phyloP scores from a whole-genome alignment of 2,329 filamentous ascomycete genomes.

The Microdochium bolleyi region DNA sequence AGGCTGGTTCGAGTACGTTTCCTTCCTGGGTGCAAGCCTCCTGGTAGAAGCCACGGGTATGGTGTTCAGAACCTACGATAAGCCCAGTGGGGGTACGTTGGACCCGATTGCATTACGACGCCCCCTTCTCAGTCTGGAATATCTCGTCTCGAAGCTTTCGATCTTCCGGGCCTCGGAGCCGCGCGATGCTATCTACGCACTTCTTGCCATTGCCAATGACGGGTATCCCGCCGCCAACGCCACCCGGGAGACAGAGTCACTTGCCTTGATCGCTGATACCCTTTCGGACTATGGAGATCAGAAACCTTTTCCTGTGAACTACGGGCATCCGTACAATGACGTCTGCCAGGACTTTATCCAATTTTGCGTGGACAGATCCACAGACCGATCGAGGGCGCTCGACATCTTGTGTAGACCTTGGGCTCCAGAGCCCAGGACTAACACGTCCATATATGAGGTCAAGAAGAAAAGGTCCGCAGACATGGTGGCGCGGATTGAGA shows the following conservation, averaged over 20 bases:
- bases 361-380: constrained; percentile 16
- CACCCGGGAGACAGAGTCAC: not conserved
- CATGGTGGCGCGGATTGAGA: not conserved
- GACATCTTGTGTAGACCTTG: constrained; percentile 30
- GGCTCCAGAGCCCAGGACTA: constrained; percentile 13
- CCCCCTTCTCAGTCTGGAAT: constrained; percentile 20
- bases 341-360: constrained; percentile 24
- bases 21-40: constrained; percentile 22
- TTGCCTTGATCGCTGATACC: constrained; percentile 3
- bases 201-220: constrained; percentile 25
- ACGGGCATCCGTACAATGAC: constrained; percentile 18
- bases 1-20: constrained; percentile 23
- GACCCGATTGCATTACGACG: not conserved
- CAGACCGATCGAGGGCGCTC: constrained; percentile 16
- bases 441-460: constrained; percentile 1
- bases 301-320: constrained; percentile 22
- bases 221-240: constrained; percentile 10
- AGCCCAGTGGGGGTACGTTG: not conserved
- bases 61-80: constrained; percentile 16
- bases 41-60: constrained; percentile 24
- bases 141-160: constrained; percentile 22
- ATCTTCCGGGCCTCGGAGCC: constrained; percentile 19
- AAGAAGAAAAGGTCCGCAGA: not conserved
- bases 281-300: constrained; percentile 11
- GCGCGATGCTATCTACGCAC: constrained; percentile 22